Conservation (phyloP, 176 grass and related monocot species). For the Carex pumila region DNA sequence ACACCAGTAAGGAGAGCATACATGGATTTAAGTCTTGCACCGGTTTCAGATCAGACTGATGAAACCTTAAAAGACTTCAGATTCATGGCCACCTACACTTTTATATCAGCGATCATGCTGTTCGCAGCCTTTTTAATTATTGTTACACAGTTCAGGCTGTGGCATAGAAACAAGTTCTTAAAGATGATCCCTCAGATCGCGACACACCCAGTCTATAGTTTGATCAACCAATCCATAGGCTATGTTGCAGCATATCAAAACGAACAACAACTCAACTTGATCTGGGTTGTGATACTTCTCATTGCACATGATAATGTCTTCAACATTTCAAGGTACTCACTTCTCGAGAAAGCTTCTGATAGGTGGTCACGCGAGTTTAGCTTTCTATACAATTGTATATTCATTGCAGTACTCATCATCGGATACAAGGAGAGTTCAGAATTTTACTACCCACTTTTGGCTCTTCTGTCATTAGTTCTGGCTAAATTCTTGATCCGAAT, state of each 20-base stretch:
- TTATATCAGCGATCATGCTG: not conserved
- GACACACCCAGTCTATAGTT: not conserved
- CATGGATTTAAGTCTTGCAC: too few species aligned
- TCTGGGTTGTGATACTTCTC: not conserved
- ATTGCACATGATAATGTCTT: conserved; percentile 5
- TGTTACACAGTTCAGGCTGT: not conserved
- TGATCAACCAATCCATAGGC: not conserved
- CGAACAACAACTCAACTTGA: not conserved
- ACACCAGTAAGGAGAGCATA: too few species aligned
- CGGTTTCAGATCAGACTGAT: too few species aligned
- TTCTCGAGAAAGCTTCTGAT: not conserved
- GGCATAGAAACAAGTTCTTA: not conserved
- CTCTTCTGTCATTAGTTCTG: too few species aligned
- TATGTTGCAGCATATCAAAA: not conserved
- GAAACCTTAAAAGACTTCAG: too few species aligned
- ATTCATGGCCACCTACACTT: too few species aligned
- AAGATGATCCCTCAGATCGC: not conserved
- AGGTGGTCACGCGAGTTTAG: not conserved
- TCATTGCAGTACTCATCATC: not conserved
- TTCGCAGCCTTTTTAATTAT: not conserved
- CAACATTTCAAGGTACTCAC: not conserved
- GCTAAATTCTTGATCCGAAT: too few species aligned
- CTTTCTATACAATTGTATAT: not conserved
- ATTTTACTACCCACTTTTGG: conserved; percentile 18
- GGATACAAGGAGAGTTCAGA: not conserved